A percentile compares a stretch with the other conserved stretches of the same genome.
These are phyloP conservation scores for Agroathelia rolfsii DNA, from an alignment of 1,284 basidiomycete genomes.

Conservation along the genomic window DNA sequence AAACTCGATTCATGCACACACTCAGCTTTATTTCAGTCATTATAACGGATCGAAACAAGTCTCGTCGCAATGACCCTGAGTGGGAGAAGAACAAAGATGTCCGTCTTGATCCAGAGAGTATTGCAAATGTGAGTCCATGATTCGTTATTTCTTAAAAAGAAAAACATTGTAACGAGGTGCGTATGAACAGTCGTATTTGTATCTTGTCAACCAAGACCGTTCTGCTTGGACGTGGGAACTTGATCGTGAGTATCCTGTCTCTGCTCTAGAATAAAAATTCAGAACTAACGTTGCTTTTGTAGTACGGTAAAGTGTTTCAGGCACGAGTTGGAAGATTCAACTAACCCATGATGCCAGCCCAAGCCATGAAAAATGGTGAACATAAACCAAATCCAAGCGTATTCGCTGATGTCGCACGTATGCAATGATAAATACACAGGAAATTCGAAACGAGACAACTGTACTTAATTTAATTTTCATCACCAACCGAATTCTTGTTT, in stretches of 20 bases:
- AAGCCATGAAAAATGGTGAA: too few species aligned
- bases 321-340: too few species aligned
- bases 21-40: constrained; percentile 25
- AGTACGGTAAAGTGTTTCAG: too few species aligned
- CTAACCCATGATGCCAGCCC: too few species aligned
- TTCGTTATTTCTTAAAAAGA: constrained; percentile 14
- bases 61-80: constrained; percentile 22
- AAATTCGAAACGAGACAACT: too few species aligned
- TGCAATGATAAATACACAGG: too few species aligned
- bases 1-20: constrained; percentile 2
- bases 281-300: too few species aligned
- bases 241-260: constrained; percentile 33
- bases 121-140: constrained; percentile 42
- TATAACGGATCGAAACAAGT: constrained; percentile 32
- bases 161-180: constrained; percentile 3
- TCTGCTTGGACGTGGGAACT: constrained; percentile 44
- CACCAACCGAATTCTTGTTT: constrained; percentile 33
- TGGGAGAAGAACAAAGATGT: constrained; percentile 37
- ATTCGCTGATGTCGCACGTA: too few species aligned
- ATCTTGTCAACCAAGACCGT: constrained; percentile 31
- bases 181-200: constrained; percentile 30
- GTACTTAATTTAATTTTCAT: constrained; percentile 20
- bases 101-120: constrained; percentile 49
- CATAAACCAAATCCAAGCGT: too few species aligned
- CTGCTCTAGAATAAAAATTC: too few species aligned